phyloP scores from a whole-genome alignment of 371 early-diverging fungal genomes.

The Syncephalastrum racemosum region DNA sequence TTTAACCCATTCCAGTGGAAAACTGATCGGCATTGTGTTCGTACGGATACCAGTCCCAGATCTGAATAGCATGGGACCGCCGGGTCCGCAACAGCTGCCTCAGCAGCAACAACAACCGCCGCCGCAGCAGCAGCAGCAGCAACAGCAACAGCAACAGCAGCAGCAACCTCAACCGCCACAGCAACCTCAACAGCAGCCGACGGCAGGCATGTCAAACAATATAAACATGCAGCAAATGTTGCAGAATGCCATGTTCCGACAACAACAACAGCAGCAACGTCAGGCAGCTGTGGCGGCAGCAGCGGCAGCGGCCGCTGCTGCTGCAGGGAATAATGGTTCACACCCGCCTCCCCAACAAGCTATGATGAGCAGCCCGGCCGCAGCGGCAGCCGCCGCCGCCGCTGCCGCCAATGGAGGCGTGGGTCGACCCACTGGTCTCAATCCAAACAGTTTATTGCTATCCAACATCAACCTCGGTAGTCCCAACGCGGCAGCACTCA shows the following conservation, averaged over 20 bases:
- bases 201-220: constrained; percentile 1
- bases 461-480: constrained; percentile 43
- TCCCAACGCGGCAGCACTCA: constrained; percentile 9
- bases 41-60: constrained; percentile 51
- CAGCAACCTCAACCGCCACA: constrained; percentile 12
- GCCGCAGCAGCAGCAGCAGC: constrained; percentile 28
- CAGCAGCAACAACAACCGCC: constrained; percentile 16
- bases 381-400: neutral
- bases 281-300: constrained; percentile 15
- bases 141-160: constrained; percentile 25
- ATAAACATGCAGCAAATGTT: constrained; percentile 4
- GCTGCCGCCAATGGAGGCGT: neutral
- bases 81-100: constrained; percentile 8
- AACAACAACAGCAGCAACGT: constrained; percentile 19
- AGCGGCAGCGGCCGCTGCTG: neutral
- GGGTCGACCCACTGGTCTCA: constrained; percentile 29
- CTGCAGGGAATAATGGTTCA: constrained; percentile 2
- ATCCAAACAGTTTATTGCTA: constrained; percentile 39
- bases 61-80: constrained; percentile 19
- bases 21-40: constrained; percentile 56
- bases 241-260: constrained; percentile 9
- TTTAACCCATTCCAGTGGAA: constrained; percentile 43
- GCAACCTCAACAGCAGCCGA: constrained; percentile 3
- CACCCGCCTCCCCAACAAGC: constrained; percentile 4
- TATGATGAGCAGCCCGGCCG: constrained; percentile 7